Conservation (phyloP, 805 yeast species). For the Suhomyces sp. region DNA sequence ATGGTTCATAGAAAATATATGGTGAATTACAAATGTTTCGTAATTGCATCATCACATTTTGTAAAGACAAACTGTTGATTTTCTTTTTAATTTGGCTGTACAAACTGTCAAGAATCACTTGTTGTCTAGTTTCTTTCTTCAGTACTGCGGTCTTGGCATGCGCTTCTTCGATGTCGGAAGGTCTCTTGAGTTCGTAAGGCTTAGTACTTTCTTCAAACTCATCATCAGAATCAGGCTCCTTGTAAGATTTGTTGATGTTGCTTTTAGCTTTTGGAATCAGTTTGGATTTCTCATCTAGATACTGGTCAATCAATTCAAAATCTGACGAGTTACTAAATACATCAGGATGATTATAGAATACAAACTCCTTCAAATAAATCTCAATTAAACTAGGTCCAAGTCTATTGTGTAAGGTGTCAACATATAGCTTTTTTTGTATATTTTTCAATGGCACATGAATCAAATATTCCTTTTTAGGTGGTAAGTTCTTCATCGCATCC, state of each 20-base stretch:
- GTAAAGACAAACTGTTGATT: conserved; percentile 42
- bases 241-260: conserved; percentile 3
- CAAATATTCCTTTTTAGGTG: conserved; percentile 87
- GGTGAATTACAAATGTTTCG: conserved; percentile 86
- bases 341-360: conserved; percentile 36
- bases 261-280: conserved; percentile 2
- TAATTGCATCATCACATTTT: conserved; percentile 77
- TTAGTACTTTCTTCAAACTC: conserved; percentile 17
- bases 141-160: conserved; percentile 11
- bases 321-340: conserved; percentile 18
- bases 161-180: conserved; percentile 10
- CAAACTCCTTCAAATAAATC: conserved; percentile 50
- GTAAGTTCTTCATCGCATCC: conserved; percentile 64
- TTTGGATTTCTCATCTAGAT: conserved; percentile 35
- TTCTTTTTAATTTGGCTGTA: conserved; percentile 14
- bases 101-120: conserved; percentile 11
- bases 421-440: conserved; percentile 63
- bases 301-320: conserved; percentile 32
- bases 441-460: conserved; percentile 67
- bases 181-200: background rate
- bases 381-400: conserved; percentile 45
- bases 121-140: conserved; percentile 5
- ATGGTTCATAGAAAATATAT: conserved; percentile 78
- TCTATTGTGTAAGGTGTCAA: conserved; percentile 44
- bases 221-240: conserved; percentile 29